Conservation (phyloP, 257 asterid species). For the Apocynum venetum region DNA sequence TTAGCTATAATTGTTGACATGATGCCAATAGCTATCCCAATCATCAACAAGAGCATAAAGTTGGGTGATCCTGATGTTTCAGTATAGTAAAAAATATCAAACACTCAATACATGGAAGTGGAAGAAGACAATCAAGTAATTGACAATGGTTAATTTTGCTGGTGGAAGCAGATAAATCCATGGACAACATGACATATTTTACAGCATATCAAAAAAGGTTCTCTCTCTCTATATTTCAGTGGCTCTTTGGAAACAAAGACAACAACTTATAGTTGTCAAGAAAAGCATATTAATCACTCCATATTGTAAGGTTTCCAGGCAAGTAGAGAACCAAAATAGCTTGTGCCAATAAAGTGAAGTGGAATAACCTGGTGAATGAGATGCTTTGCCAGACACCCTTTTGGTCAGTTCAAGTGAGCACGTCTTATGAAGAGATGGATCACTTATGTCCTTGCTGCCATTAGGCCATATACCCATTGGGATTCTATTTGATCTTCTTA, state of each 20-base stretch:
- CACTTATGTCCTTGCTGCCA: conserved; percentile 9
- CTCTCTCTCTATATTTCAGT: background rate
- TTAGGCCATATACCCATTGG: conserved; percentile 19
- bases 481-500: conserved; percentile 16
- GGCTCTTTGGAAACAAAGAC: background rate
- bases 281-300: background rate
- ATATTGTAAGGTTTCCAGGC: background rate
- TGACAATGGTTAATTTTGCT: background rate
- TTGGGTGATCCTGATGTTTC: conserved; percentile 36
- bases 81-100: background rate
- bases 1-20: conserved; percentile 33
- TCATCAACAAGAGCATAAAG: conserved; percentile 38
- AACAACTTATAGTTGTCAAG: background rate
- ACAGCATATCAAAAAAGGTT: too few relatives aligned
- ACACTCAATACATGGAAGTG: background rate
- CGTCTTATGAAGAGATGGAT: conserved; percentile 13
- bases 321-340: background rate
- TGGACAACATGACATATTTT: too few relatives aligned
- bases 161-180: too few relatives aligned
- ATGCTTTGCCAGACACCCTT: conserved; percentile 5
- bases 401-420: conserved; percentile 19
- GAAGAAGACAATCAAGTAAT: background rate
- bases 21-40: conserved; percentile 61
- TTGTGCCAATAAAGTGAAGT: background rate
- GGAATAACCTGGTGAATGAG: conserved; percentile 35